Evolutionary conservation across 768 basidiomycete species (phyloP).

Genomic region (Lactifluus volemus): DNA sequence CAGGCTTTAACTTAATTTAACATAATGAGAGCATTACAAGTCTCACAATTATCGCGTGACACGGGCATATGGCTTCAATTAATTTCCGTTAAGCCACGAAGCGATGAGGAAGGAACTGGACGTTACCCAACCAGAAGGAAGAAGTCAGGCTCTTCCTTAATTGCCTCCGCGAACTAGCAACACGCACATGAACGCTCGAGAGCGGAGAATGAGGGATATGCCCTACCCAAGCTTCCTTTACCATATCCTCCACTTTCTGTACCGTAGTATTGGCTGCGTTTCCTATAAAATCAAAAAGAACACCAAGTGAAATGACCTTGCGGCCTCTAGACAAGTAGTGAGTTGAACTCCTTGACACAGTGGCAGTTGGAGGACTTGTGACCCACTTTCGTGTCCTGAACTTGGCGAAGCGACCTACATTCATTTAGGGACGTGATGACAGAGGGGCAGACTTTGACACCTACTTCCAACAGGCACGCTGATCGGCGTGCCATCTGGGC

Average conservation of each 20-base stretch:
- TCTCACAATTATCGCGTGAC: conserved; percentile 52
- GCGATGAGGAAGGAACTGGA: not conserved
- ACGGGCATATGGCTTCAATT: conserved; percentile 73
- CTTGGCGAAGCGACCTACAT: conserved; percentile 50
- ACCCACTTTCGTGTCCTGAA: conserved; percentile 66
- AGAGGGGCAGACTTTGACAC: conserved; percentile 6
- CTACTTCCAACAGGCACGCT: conserved; percentile 40
- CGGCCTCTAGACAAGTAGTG: conserved; percentile 39
- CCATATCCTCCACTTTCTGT: conserved; percentile 64
- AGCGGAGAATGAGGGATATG: not conserved
- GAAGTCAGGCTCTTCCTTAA: conserved; percentile 71
- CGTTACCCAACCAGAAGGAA: conserved; percentile 65
- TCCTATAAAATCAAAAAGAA: conserved; percentile 67
- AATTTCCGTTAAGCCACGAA: not conserved
- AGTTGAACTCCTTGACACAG: not conserved
- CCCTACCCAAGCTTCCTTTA: conserved; percentile 68
- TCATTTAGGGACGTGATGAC: not conserved
- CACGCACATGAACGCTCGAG: not conserved
- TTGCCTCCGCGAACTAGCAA: conserved; percentile 66
- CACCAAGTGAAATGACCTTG: conserved; percentile 70
- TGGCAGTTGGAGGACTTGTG: not conserved
- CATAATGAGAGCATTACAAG: not conserved
- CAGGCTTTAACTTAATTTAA: not conserved
- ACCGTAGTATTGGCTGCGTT: conserved; percentile 68
- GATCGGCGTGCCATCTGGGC: conserved; percentile 29